Evolutionary conservation across 1,284 basidiomycete genomes (phyloP).

Genomic region (Cerrena zonata): DNA sequence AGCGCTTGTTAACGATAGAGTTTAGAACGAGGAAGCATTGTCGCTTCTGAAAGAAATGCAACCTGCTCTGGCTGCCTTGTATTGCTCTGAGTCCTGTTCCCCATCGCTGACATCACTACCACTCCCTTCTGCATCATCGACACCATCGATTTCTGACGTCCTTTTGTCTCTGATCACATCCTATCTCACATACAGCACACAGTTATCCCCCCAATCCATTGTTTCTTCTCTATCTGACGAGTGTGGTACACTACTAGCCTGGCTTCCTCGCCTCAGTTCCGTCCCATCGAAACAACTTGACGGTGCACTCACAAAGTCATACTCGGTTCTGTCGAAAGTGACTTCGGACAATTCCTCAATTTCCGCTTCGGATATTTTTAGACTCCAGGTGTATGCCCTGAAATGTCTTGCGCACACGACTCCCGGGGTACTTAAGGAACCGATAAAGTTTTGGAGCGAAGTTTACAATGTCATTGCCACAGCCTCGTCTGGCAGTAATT

Average conservation of each 20-base stretch:
- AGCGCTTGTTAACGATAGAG: constrained; percentile 6
- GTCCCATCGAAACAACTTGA: constrained; percentile 52
- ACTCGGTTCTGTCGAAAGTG: constrained; percentile 48
- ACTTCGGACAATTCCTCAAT: constrained; percentile 24
- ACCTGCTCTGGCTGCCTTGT: constrained; percentile 34
- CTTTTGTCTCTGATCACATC: constrained; percentile 51
- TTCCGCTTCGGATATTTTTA: not conserved
- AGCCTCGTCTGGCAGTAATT: not conserved
- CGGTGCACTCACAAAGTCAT: constrained; percentile 51
- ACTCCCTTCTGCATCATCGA: constrained; percentile 10
- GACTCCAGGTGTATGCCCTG: constrained; percentile 33
- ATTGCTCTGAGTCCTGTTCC: constrained; percentile 8
- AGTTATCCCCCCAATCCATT: constrained; percentile 18
- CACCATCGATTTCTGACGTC: constrained; percentile 30
- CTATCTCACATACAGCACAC: constrained; percentile 43
- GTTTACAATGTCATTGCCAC: constrained; percentile 40
- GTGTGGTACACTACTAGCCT: constrained; percentile 43
- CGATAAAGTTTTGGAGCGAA: constrained; percentile 62
- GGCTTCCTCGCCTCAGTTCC: constrained; percentile 41
- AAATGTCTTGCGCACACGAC: constrained; percentile 28
- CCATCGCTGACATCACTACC: constrained; percentile 1
- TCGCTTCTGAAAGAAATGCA: constrained; percentile 42
- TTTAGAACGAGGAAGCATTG: constrained; percentile 47
- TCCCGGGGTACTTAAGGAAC: constrained; percentile 22
- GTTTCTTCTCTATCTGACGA: constrained; percentile 34